These are phyloP conservation scores for Globisporangium echinulatum DNA, from an alignment of 352 stramenopile genomes.

Conservation along the genomic window DNA sequence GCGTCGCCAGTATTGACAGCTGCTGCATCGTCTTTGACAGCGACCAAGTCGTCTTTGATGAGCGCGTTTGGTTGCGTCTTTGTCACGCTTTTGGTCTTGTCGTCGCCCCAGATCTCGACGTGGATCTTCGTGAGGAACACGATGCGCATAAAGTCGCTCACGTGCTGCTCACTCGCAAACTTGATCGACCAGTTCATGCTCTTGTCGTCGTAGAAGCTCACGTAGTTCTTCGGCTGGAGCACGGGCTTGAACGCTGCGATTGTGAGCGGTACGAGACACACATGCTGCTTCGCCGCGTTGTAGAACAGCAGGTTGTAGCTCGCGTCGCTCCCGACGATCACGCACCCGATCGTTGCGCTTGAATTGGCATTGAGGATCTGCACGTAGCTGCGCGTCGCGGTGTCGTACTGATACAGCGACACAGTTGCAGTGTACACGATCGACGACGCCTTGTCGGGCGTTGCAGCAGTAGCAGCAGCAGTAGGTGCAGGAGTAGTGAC, in stretches of 20 bases:
- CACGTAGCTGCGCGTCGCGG: constrained; percentile 43
- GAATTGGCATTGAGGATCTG: constrained; percentile 35
- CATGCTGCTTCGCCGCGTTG: constrained; percentile 57
- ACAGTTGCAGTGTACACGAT: constrained; percentile 69
- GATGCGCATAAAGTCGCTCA: constrained; percentile 59
- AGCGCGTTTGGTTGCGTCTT: constrained; percentile 38
- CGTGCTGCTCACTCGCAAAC: constrained; percentile 52
- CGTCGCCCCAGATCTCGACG: constrained; percentile 65
- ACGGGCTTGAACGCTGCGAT: constrained; percentile 53
- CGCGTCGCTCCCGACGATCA: constrained; percentile 59
- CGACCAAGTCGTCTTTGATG: constrained; percentile 46
- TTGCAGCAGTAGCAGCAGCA: constrained; percentile 13
- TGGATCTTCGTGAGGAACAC: constrained; percentile 77
- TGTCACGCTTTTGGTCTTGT: constrained; percentile 51
- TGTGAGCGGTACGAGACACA: constrained; percentile 50
- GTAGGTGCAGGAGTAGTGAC: constrained; percentile 9
- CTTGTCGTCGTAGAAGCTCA: constrained; percentile 82
- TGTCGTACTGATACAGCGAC: constrained; percentile 73
- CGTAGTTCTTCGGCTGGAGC: constrained; percentile 67
- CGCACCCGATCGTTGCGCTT: constrained; percentile 43
- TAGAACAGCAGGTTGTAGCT: constrained; percentile 76
- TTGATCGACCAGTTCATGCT: constrained; percentile 71
- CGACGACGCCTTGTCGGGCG: constrained; percentile 18
- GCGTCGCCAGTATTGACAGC: constrained; percentile 51
- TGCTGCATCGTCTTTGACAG: constrained; percentile 25